Evolutionary conservation across 345 rosid species (phyloP).

Genomic region (Aquilaria yunnanensis): DNA sequence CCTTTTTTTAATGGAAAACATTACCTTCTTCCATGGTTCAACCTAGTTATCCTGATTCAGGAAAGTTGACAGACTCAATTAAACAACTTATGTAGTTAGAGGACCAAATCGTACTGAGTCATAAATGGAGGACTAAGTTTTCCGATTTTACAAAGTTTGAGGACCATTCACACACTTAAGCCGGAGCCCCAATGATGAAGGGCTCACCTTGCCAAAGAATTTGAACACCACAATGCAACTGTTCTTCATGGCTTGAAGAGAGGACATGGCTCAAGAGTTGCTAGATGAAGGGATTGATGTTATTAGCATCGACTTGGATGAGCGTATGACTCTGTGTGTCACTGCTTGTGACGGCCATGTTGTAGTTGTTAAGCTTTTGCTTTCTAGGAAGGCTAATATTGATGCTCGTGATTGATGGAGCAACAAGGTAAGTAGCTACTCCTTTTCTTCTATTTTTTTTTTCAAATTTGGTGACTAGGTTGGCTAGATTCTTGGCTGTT

Average conservation of each 20-base stretch:
- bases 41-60: no score
- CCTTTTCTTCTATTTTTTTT: not conserved
- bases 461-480: not conserved
- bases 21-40: no score
- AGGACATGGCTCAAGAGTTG: constrained; percentile 64
- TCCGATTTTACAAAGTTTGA: no score
- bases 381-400: constrained; percentile 56
- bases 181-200: constrained; percentile 38
- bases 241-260: constrained; percentile 70
- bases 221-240: constrained; percentile 80
- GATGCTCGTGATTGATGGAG: constrained; percentile 98
- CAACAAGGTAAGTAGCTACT: constrained; percentile 46
- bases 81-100: no score
- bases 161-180: constrained; percentile 2
- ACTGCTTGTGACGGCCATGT: constrained; percentile 86
- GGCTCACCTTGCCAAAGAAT: constrained; percentile 71
- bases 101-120: no score
- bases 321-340: constrained; percentile 76
- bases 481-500: not conserved
- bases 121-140: no score
- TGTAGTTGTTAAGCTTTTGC: constrained; percentile 54
- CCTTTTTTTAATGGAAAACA: no score
- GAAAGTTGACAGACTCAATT: no score
- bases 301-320: constrained; percentile 82
- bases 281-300: constrained; percentile 64